Evolutionary conservation across 495 filamentous ascomycete genomes (phyloP), one percentile per base, ranked within the genome.

Genomic region (Corynascus novoguineensis): DNA sequence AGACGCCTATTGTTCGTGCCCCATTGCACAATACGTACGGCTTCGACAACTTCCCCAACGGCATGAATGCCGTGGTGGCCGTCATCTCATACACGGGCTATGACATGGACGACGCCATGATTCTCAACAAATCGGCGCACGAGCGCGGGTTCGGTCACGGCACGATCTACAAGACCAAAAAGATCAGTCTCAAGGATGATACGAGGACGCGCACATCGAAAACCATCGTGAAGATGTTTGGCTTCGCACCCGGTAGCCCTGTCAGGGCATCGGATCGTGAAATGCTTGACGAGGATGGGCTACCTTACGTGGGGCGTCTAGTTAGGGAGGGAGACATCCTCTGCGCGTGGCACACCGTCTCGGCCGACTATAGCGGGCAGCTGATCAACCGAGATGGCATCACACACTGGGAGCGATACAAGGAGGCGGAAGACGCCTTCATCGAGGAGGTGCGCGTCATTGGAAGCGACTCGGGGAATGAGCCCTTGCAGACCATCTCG

Each of bases 51-150:
- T 98, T 96, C 71, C 93, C 93, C 50, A 96, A 97, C 67, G 93
- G 93, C n/a, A 91, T 82, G 63, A 98, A 98, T 69, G 90, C 92
- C 9, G 82, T 98, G 25, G 93, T 98, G 54, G 93, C 93, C 51
- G 95, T 98, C 67, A 95, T 98, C 56, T 96, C 93, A 5, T 98
- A 98, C 73, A 97, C 93, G 6, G 93, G 92, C 42, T 97, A 97
- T 69, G 93, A 98, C 79, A 97, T 98, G 93, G 93, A 98, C 77
- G 93, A 98, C 74, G 93, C 93, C 70, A 98, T 98, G 93, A 97
- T 98, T 62, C 79, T 98, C 65, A 97, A 97, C 77, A 98, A 98
- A 69, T 97, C 92, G 14, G 84, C 92, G 3, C 89, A 97, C 73
- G 93, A 98, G 71, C 86, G 93, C 56, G 93, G 93, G n/a, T 97